Evolutionary conservation across 2,329 filamentous ascomycete genomes (phyloP).

Genomic region (Waltergamsia citrina): DNA sequence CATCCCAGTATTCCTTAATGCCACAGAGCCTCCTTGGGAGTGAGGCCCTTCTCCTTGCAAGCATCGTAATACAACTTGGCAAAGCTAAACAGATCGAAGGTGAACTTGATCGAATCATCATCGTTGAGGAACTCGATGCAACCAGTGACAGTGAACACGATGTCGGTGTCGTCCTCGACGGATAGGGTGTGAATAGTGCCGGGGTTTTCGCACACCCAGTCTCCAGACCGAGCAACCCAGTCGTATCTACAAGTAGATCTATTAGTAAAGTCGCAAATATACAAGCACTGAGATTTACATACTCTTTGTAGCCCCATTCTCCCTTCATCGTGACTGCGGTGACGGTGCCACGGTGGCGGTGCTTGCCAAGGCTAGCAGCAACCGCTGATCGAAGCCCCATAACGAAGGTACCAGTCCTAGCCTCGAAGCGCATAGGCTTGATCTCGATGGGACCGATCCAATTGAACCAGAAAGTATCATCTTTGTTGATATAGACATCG

Average conservation of each 20-base stretch:
- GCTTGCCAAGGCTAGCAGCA: conserved; percentile 7
- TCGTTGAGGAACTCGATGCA: conserved; percentile 15
- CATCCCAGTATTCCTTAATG: conserved; percentile 4
- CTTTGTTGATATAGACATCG: conserved; percentile 12
- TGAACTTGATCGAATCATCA: conserved; percentile 12
- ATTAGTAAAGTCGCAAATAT: conserved; percentile 1
- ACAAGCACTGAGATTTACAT: conserved; percentile 1
- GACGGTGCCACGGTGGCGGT: conserved; percentile 7
- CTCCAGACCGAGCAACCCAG: conserved; percentile 13
- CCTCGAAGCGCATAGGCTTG: conserved; percentile 8
- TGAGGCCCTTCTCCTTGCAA: conserved; percentile 7
- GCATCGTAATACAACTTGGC: conserved; percentile 8
- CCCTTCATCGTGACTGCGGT: conserved; percentile 11
- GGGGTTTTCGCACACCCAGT: conserved; percentile 14
- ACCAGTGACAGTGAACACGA: conserved; percentile 13
- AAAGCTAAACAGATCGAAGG: conserved; percentile 13
- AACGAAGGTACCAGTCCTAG: conserved; percentile 7
- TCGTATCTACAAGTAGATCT: conserved; percentile 9
- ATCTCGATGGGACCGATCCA: conserved; percentile 8
- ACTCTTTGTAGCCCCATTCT: conserved; percentile 12
- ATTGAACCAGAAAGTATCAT: conserved; percentile 13
- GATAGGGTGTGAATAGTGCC: conserved; percentile 13
- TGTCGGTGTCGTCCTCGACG: conserved; percentile 11
- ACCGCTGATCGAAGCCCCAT: conserved; percentile 7
- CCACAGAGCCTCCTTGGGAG: conserved; percentile 8